phyloP scores from a whole-genome alignment of 352 stramenopile genomes.

The Globisporangium rhizosaccharum region DNA sequence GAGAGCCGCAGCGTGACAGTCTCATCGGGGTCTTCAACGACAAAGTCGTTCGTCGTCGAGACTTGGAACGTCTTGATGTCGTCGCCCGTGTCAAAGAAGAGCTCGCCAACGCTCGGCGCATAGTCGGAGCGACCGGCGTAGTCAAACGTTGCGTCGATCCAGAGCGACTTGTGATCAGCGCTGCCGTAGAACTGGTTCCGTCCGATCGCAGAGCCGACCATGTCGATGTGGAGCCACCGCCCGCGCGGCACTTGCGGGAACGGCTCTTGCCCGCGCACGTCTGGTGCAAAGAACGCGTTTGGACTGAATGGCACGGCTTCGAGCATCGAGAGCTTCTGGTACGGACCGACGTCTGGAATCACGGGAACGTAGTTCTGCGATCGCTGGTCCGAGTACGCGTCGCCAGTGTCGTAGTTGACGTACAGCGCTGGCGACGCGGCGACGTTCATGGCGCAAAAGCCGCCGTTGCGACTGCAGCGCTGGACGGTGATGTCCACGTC shows the following conservation, averaged over 20 bases:
- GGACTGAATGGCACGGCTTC: constrained; percentile 37
- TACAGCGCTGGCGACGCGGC: constrained; percentile 39
- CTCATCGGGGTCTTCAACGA: constrained; percentile 91
- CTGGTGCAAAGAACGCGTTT: constrained; percentile 45
- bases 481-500: constrained; percentile 68
- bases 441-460: constrained; percentile 63
- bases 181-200: constrained; percentile 91
- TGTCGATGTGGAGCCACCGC: constrained; percentile 45
- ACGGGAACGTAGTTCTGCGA: constrained; percentile 42
- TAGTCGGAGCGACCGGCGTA: constrained; percentile 90
- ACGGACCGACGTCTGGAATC: constrained; percentile 45
- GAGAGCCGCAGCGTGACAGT: constrained; percentile 87
- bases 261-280: constrained; percentile 62
- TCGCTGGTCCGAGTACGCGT: constrained; percentile 59
- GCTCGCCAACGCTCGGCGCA: constrained; percentile 43
- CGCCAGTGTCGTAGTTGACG: constrained; percentile 68
- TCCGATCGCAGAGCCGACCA: constrained; percentile 82
- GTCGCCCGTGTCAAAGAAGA: constrained; percentile 59
- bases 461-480: constrained; percentile 41
- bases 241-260: constrained; percentile 67
- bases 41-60: constrained; percentile 85
- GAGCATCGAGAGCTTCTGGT: constrained; percentile 55
- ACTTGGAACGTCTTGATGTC: constrained; percentile 62
- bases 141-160: constrained; percentile 82
- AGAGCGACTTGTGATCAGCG: constrained; percentile 64